Evolutionary conservation across 352 stramenopile species (phyloP).

Genomic region (Phytophthora boehmeriae): DNA sequence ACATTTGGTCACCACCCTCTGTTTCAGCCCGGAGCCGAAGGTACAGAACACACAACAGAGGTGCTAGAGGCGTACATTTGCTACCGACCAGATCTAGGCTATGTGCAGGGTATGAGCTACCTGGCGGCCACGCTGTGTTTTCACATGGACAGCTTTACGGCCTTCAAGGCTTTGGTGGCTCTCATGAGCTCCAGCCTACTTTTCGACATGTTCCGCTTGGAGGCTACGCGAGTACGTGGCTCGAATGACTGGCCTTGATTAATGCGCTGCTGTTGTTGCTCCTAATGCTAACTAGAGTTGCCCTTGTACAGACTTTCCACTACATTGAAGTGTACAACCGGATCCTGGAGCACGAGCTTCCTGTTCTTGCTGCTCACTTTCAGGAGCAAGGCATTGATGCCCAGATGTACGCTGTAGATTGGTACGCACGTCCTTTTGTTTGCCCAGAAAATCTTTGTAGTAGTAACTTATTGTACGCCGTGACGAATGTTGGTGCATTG

Average conservation of each 20-base stretch:
- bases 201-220: conserved; percentile 90
- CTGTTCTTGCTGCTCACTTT: conserved; percentile 65
- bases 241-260: not conserved
- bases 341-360: conserved; percentile 84
- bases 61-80: conserved; percentile 88
- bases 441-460: not conserved
- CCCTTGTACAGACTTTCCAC: conserved; percentile 71
- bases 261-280: conserved; percentile 1
- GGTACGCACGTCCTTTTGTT: conserved; percentile 39
- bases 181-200: conserved; percentile 85
- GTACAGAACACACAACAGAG: conserved; percentile 73
- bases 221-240: conserved; percentile 71
- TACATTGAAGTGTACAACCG: conserved; percentile 82
- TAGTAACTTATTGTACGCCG: not conserved
- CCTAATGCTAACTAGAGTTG: conserved; percentile 4
- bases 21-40: conserved; percentile 76
- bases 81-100: conserved; percentile 85
- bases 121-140: conserved; percentile 84
- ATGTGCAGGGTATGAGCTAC: conserved; percentile 91
- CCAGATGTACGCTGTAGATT: conserved; percentile 90
- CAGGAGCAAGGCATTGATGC: conserved; percentile 76
- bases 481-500: not conserved
- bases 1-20: conserved; percentile 85
- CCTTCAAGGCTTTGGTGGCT: conserved; percentile 83
- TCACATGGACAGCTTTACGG: conserved; percentile 89